A percentile compares a stretch with the other conserved stretches of the same genome.
These are phyloP conservation scores for Aspergillus bertholletiae DNA, from an alignment of 495 filamentous ascomycete genomes.

Conservation along the genomic window DNA sequence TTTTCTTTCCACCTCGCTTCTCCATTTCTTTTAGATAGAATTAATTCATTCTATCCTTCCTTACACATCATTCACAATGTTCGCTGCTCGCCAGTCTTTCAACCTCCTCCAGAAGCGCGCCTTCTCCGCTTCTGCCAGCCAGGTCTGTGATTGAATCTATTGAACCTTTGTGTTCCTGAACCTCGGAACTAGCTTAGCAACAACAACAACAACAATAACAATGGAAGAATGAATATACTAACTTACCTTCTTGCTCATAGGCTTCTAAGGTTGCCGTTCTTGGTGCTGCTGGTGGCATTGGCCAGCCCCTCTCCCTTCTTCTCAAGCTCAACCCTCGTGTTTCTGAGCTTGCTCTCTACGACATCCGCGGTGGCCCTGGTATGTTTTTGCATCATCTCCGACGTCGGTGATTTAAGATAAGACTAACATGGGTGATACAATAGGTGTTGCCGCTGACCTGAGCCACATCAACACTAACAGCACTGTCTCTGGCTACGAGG, in stretches of 20 bases:
- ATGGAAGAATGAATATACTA: slow-evolving; percentile 29
- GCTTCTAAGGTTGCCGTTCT: slow-evolving; percentile 95
- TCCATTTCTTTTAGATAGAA: slow-evolving; percentile 13
- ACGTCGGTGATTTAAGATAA: not conserved
- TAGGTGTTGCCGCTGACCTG: slow-evolving; percentile 96
- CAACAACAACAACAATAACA: not conserved
- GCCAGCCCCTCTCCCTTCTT: slow-evolving; percentile 94
- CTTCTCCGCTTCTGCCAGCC: slow-evolving; percentile 88
- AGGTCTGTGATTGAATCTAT: slow-evolving; percentile 55
- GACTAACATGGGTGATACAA: not conserved
- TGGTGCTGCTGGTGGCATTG: slow-evolving; percentile 95
- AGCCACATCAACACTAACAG: slow-evolving; percentile 99
- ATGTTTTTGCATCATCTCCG: slow-evolving; percentile 27
- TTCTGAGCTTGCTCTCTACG: slow-evolving; percentile 90
- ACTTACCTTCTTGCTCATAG: slow-evolving; percentile 45
- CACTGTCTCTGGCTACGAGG: slow-evolving; percentile 83
- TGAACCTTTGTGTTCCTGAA: slow-evolving; percentile 4
- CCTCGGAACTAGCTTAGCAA: slow-evolving; percentile 12
- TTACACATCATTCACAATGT: slow-evolving; percentile 56
- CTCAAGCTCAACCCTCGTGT: slow-evolving; percentile 97
- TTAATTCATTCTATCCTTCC: slow-evolving; percentile 13
- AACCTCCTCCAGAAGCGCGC: slow-evolving; percentile 75
- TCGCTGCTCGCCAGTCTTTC: slow-evolving; percentile 69
- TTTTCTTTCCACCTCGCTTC: slow-evolving; percentile 4
- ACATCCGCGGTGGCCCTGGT: slow-evolving; percentile 94